Base-by-base conservation (phyloP, 345 rosid species). In the Citrus mangshanensis region DNA sequence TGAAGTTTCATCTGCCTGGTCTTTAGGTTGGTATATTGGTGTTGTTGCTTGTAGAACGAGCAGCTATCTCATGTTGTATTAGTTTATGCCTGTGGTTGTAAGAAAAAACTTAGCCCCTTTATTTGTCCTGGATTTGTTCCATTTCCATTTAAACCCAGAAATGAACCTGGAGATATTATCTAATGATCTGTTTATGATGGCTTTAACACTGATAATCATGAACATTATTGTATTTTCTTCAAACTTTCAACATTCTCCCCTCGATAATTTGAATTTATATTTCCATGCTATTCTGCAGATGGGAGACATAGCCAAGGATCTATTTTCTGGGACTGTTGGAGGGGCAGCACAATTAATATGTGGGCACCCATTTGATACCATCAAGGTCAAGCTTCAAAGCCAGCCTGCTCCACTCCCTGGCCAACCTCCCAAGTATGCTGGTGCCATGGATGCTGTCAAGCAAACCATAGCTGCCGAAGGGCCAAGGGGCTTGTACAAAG, bases 351-450 rank as follows among this genome's bases (percentile, higher is more conserved):
- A 94, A 68, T 80, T 97, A 81, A 75, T 97, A 37, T 81, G 81
- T 21, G 99, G 99, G 14, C 99, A 97, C 85, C 99, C 99, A 21
- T 97, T 97, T 72, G 99, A 97, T 81, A 97, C 99, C 35, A 89
- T 97, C 87, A 97, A 97, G 86, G 99, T 97, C 83, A 97, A 97
- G 88, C 99, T 97, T 73, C 99, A 97, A 82, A 97, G 99, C 87
- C 98, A 94, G 87, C 95, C 96, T 19, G 72, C 85, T 86, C 92
- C 98, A 32, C 78, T 85, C 46, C 96, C 97, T 0, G 98, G 98
- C 70, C 98, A 93, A 71, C 83, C 89, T 77, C 96, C 87, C 32
- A 93, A 89, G 83, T 97, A 81, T 79, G 77, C 87, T 0, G 95
- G 99, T 62, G 99, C 98, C 27, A 87, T 92, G 76, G 98, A 97